Conservation (phyloP, 768 basidiomycete genomes). For the Trametes coccinea region DNA sequence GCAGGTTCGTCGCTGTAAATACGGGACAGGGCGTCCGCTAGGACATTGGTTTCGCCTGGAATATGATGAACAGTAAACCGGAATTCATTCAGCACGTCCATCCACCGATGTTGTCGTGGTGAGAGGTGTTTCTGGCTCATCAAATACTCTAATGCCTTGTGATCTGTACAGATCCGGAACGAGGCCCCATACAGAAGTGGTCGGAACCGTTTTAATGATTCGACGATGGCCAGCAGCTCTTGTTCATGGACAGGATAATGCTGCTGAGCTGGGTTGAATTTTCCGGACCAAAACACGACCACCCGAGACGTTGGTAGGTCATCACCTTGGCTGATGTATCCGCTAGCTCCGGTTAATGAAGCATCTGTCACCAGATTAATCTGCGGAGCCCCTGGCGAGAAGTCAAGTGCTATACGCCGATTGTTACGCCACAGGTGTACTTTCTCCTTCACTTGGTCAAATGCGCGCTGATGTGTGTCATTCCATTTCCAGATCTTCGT, state of each 20-base stretch:
- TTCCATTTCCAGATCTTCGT: conserved; percentile 24
- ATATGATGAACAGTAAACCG: conserved; percentile 33
- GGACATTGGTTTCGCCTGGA: conserved; percentile 27
- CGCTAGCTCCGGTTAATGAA: conserved; percentile 17
- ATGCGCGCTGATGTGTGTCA: conserved; percentile 30
- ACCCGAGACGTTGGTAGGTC: conserved; percentile 15
- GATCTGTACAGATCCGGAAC: conserved; percentile 30
- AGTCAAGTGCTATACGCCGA: conserved; percentile 24
- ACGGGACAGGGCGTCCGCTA: conserved; percentile 26
- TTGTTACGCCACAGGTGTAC: conserved; percentile 2
- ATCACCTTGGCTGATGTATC: conserved; percentile 24
- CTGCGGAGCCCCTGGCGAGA: conserved; percentile 8
- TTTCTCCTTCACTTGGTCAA: conserved; percentile 23
- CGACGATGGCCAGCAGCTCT: too few relatives aligned
- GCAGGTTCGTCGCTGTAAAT: conserved; percentile 21
- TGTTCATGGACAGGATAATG: conserved; percentile 41
- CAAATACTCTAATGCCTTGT: conserved; percentile 26
- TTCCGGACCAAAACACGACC: conserved; percentile 30
- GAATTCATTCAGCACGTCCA: conserved; percentile 28
- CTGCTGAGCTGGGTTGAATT: conserved; percentile 27
- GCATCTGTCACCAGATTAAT: conserved; percentile 29
- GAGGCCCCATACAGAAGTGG: conserved; percentile 32
- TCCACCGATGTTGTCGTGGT: neutral
- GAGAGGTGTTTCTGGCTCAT: conserved; percentile 26
- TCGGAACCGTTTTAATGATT: conserved; percentile 37